A percentile compares a stretch with the other conserved stretches of the same genome.
phyloP scores from a whole-genome alignment of 805 yeast genomes.

The Trichomonascus vanleenenianus region DNA sequence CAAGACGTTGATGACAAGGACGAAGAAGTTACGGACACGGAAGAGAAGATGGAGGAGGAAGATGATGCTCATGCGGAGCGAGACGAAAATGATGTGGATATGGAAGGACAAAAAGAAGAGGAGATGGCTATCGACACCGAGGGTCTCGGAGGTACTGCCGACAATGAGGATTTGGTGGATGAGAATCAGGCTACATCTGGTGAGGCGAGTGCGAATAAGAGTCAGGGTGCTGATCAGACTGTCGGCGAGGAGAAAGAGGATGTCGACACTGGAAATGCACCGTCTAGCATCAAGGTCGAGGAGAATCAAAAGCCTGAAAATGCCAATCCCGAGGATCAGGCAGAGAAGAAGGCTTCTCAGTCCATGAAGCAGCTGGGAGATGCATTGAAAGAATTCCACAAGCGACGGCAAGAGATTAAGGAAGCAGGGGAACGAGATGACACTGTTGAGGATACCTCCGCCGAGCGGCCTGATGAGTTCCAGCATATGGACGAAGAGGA shows the following conservation, averaged over 20 bases:
- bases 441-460: conserved; percentile 19
- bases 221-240: conserved; percentile 53
- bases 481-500: conserved; percentile 42
- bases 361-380: conserved; percentile 87
- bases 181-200: conserved; percentile 22
- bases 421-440: conserved; percentile 49
- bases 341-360: conserved; percentile 35
- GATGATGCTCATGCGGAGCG: conserved; percentile 25
- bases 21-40: conserved; percentile 24
- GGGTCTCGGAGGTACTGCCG: conserved; percentile 74
- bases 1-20: conserved; percentile 22
- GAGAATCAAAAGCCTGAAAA: conserved; percentile 70
- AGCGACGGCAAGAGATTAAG: conserved; percentile 79
- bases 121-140: conserved; percentile 44
- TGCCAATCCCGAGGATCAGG: conserved; percentile 50
- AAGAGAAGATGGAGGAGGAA: conserved; percentile 24
- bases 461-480: conserved; percentile 73
- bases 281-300: conserved; percentile 82
- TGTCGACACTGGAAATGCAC: conserved; percentile 79
- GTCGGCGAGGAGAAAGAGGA: conserved; percentile 76
- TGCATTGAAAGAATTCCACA: conserved; percentile 82
- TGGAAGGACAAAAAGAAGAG: conserved; percentile 22
- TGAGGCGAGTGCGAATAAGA: conserved; percentile 36
- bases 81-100: conserved; percentile 24
- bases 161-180: conserved; percentile 45